Conservation (phyloP, 2,329 filamentous ascomycete species). For the Pestalotiopsis sp. region DNA sequence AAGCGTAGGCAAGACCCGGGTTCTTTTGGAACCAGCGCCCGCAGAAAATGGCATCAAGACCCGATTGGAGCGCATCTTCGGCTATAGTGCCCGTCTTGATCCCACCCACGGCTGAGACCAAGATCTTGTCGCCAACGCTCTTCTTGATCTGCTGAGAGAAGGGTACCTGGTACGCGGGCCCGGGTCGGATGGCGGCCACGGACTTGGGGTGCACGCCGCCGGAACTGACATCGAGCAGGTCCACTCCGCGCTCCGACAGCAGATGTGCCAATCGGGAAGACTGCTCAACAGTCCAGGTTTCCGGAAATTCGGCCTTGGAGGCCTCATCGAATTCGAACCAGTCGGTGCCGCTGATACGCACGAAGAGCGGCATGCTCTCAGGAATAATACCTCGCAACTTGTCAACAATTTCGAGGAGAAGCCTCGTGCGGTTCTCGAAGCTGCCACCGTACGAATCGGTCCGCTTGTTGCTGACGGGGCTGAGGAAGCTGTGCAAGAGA, state of each 20-base stretch:
- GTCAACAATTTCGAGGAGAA: slow-evolving; percentile 68
- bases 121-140: slow-evolving; percentile 60
- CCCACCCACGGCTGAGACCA: slow-evolving; percentile 52
- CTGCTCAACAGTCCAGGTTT: slow-evolving; percentile 64
- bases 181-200: slow-evolving; percentile 50
- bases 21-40: slow-evolving; percentile 60
- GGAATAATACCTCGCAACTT: slow-evolving; percentile 62
- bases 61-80: slow-evolving; percentile 43
- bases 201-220: slow-evolving; percentile 55
- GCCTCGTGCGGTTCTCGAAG: slow-evolving; percentile 69
- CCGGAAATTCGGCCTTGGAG: slow-evolving; percentile 33
- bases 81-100: slow-evolving; percentile 46
- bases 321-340: slow-evolving; percentile 60
- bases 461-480: slow-evolving; percentile 68
- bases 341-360: slow-evolving; percentile 67
- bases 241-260: slow-evolving; percentile 63
- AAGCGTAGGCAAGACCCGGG: slow-evolving; percentile 55
- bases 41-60: slow-evolving; percentile 48
- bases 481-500: slow-evolving; percentile 69
- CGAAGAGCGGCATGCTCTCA: slow-evolving; percentile 63
- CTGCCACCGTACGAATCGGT: slow-evolving; percentile 67
- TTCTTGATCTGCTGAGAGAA: slow-evolving; percentile 68
- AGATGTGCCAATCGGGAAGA: slow-evolving; percentile 59
- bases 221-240: slow-evolving; percentile 67
- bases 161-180: slow-evolving; percentile 64